Conservation (phyloP, 2,329 filamentous ascomycete species). For the Claviceps humidiphila region DNA sequence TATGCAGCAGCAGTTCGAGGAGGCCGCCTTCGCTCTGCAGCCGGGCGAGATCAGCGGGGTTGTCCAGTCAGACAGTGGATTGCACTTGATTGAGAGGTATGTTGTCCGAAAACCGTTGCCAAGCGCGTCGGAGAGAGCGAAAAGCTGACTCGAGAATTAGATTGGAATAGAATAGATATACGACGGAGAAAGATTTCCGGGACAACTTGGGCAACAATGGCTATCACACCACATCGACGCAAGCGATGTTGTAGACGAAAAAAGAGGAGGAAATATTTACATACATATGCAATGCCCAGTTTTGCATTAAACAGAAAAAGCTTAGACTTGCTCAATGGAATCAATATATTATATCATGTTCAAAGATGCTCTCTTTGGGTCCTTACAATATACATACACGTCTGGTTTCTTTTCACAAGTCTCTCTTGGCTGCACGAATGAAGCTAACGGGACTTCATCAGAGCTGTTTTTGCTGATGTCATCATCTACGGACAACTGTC, state of each 20-base stretch:
- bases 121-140: neutral
- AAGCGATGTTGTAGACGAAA: neutral
- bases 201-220: neutral
- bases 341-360: neutral
- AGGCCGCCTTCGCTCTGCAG: slow-evolving; percentile 81
- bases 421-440: neutral
- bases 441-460: neutral
- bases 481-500: neutral
- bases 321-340: neutral
- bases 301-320: neutral
- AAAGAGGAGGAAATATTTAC: neutral
- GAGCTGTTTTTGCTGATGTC: neutral
- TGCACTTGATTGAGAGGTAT: slow-evolving; percentile 93
- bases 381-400: neutral
- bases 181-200: neutral
- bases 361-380: neutral
- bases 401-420: neutral
- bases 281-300: neutral
- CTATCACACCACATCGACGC: neutral
- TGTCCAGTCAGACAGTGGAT: slow-evolving; percentile 82
- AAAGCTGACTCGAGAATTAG: neutral
- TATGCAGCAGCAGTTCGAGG: slow-evolving; percentile 98
- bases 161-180: neutral
- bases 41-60: slow-evolving; percentile 76
- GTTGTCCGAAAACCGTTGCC: slow-evolving; percentile 4